Percentiles rank a stretch among this genome's conserved stretches.
These are phyloP conservation scores for Candida ovalis DNA, from an alignment of 805 yeast genomes.

Conservation along the genomic window DNA sequence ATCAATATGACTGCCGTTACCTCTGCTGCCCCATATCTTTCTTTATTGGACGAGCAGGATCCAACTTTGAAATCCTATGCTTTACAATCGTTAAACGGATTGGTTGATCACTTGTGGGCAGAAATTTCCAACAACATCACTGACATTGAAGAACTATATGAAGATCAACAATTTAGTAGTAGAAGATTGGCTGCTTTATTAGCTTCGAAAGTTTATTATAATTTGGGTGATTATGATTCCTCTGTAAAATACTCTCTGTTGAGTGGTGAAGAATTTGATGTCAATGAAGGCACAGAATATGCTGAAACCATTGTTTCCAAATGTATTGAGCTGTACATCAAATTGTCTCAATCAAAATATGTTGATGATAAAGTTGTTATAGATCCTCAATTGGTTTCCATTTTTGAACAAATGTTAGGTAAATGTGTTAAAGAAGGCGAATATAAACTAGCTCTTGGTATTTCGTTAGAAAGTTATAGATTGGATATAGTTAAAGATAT, in stretches of 20 bases:
- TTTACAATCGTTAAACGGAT: constrained; percentile 68
- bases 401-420: constrained; percentile 83
- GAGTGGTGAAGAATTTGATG: constrained; percentile 76
- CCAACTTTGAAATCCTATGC: constrained; percentile 77
- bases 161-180: constrained; percentile 67
- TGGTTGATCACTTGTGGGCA: constrained; percentile 94
- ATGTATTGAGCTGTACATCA: constrained; percentile 81
- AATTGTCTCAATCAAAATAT: constrained; percentile 51
- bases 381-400: constrained; percentile 58
- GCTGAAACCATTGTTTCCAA: constrained; percentile 92
- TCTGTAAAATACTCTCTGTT: constrained; percentile 85
- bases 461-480: constrained; percentile 83
- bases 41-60: constrained; percentile 83
- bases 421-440: constrained; percentile 75
- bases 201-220: constrained; percentile 85
- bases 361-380: constrained; percentile 32
- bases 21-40: constrained; percentile 88
- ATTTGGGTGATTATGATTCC: constrained; percentile 88
- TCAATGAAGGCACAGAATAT: constrained; percentile 75
- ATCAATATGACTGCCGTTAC: constrained; percentile 37
- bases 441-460: constrained; percentile 79
- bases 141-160: constrained; percentile 87
- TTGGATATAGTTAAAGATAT: constrained; percentile 71
- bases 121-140: constrained; percentile 89
- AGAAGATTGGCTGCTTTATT: constrained; percentile 85